phyloP scores from a whole-genome alignment of 257 asterid species.

The Galeopsis tetrahit region DNA sequence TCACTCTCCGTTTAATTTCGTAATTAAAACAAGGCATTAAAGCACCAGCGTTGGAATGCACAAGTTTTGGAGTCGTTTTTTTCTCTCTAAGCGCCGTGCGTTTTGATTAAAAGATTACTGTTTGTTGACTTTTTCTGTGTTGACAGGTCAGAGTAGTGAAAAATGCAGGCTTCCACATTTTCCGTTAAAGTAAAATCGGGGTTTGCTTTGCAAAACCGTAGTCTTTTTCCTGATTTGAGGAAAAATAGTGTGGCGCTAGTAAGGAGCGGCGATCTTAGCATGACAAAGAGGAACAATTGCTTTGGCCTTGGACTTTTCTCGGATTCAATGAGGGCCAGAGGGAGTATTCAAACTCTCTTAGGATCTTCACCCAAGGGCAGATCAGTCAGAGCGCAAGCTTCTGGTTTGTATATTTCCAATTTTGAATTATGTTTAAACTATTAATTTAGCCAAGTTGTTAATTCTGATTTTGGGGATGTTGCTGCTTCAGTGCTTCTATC shows the following conservation, averaged over 20 bases:
- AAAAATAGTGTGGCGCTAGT: constrained; percentile 11
- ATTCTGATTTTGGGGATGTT: not conserved
- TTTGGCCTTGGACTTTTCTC: constrained; percentile 1
- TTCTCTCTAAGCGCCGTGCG: constrained; percentile 17
- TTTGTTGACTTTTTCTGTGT: constrained; percentile 48
- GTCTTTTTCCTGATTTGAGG: not conserved
- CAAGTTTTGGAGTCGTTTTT: not conserved
- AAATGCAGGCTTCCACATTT: constrained; percentile 67
- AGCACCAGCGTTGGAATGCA: constrained; percentile 18
- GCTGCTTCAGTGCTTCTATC: not conserved
- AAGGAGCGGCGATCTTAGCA: not conserved
- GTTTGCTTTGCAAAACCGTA: constrained; percentile 2
- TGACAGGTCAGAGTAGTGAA: constrained; percentile 41
- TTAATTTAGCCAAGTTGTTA: not conserved
- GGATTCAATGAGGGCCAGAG: constrained; percentile 32
- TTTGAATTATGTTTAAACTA: not conserved
- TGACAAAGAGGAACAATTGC: constrained; percentile 13
- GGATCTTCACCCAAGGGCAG: constrained; percentile 36
- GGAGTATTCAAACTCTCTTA: constrained; percentile 28
- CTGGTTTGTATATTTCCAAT: constrained; percentile 35
- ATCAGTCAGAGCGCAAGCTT: constrained; percentile 57
- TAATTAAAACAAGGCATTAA: constrained; percentile 25
- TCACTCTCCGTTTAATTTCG: constrained; percentile 4
- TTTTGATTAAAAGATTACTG: constrained; percentile 27
- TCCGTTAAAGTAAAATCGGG: constrained; percentile 44